Base-by-base conservation (phyloP, 495 filamentous ascomycete species). In the Xylaria palmicola region DNA sequence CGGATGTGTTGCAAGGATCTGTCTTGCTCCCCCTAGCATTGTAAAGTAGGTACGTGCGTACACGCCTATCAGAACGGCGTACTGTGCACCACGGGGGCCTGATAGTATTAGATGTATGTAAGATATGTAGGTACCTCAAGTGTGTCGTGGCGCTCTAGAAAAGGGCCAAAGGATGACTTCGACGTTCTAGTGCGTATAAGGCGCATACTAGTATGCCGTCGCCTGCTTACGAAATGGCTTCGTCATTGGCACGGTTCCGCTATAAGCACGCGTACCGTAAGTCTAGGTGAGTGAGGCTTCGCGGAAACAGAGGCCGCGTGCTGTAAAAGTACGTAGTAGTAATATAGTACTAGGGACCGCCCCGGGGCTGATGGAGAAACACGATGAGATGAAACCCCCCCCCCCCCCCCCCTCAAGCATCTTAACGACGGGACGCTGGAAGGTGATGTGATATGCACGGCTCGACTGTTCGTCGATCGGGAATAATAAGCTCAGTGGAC, bases 1-100 rank as follows among this genome's bases (percentile, higher is more conserved):
- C 34, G 50, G 59, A 61, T 61, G 59, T 48, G 59, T 30, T 24
- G 36, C 59, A 61, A 40, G 59, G 59, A 61, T 61, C 10, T 17
- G n/a, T n/a, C n/a, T n/a, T 3, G 27, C 40, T 40, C 20, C 32
- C 7, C 1, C 9, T 15, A 24, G 32, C 2, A 2, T 26, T 19
- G 6, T 15, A 8, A n/a, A 34, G 6, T 40, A 39, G 7, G 29
- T 26, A 52, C 27, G 37, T 12, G 12, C 22, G 1, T 10, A n/a
- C 24, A 22, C n/a, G 5, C n/a, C 17, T 47, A 20, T 4, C 13
- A 20, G 8, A 6, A 7, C 20, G 17, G 8, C 5, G 44, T n/a
- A 15, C 13, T 20, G n/a, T n/a, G n/a, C n/a, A n/a, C n/a, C n/a
- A n/a, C n/a, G n/a, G n/a, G n/a, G n/a, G n/a, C n/a, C n/a, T n/a